Evolutionary conservation across 1,284 basidiomycete genomes (phyloP).

Genomic region (Trichosporon asahii): DNA sequence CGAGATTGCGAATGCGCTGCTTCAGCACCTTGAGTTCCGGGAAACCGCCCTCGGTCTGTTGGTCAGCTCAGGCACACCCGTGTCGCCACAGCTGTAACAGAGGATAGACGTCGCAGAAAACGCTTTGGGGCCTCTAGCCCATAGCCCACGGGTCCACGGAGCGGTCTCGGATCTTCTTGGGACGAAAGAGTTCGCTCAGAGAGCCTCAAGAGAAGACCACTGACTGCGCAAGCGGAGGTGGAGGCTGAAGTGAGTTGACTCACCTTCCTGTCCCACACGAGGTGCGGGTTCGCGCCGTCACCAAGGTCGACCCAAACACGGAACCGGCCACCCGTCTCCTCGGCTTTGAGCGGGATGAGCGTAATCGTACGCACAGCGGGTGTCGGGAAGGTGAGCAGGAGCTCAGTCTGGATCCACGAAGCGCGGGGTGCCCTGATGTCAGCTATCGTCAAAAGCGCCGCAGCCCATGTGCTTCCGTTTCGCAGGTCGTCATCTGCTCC

Average conservation of each 20-base stretch:
- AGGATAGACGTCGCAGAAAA: no score
- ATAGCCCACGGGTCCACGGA: no score
- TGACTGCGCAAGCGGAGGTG: no score
- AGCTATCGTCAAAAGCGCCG: no score
- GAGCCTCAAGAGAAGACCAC: no score
- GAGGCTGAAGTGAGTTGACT: conserved; percentile 10
- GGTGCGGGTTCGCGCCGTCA: conserved; percentile 42
- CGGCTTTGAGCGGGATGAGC: conserved; percentile 68
- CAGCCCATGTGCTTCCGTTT: background rate
- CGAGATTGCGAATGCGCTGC: conserved; percentile 73
- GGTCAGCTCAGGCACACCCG: conserved; percentile 21
- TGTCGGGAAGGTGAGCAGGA: conserved; percentile 80
- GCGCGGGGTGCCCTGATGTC: conserved; percentile 63
- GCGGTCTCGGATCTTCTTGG: no score
- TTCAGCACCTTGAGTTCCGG: conserved; percentile 72
- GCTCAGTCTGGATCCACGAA: conserved; percentile 81
- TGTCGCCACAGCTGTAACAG: no score
- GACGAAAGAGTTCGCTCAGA: no score
- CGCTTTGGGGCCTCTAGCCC: no score
- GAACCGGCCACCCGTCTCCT: conserved; percentile 81
- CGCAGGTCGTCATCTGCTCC: no score
- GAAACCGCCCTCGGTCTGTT: conserved; percentile 82
- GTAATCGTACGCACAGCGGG: conserved; percentile 65
- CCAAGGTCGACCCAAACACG: conserved; percentile 69
- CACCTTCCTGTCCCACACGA: conserved; percentile 52